Evolutionary conservation across 1,284 basidiomycete genomes (phyloP).

Genomic region (Cutaneotrichosporon mucoides): DNA sequence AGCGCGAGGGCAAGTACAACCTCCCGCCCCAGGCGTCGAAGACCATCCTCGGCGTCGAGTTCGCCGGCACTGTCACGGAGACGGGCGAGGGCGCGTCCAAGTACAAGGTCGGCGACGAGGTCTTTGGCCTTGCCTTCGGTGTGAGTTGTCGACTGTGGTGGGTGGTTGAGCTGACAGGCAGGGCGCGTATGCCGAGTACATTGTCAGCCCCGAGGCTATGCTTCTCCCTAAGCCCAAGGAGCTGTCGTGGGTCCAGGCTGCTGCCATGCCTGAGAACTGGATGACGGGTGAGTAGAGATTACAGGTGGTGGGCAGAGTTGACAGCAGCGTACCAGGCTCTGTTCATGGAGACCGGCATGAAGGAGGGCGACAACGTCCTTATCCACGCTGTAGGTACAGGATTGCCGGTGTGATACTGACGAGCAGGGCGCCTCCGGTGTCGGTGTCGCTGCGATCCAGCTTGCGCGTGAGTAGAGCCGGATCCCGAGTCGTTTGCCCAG

Average conservation of each 20-base stretch:
- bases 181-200: constrained; percentile 92
- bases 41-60: constrained; percentile 83
- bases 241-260: constrained; percentile 77
- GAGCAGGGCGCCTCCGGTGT: constrained; percentile 73
- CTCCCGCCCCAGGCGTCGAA: constrained; percentile 69
- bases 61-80: constrained; percentile 67
- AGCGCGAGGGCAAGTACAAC: constrained; percentile 70
- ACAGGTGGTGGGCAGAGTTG: not conserved
- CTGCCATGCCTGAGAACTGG: constrained; percentile 79
- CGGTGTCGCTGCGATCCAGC: constrained; percentile 83
- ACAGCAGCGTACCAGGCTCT: constrained; percentile 73
- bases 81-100: constrained; percentile 56
- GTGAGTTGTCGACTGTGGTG: constrained; percentile 47
- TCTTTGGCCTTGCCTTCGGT: constrained; percentile 72
- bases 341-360: constrained; percentile 64
- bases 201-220: constrained; percentile 64
- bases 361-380: constrained; percentile 69
- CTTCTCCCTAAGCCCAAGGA: constrained; percentile 69
- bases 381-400: constrained; percentile 65
- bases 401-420: not conserved
- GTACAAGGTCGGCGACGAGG: constrained; percentile 75
- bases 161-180: constrained; percentile 39
- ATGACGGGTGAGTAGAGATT: constrained; percentile 62
- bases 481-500: not conserved
- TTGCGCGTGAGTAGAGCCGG: constrained; percentile 63